A percentile compares a stretch with the other conserved stretches of the same genome.
These are phyloP conservation scores for Hypericum androsaemum DNA, from an alignment of 345 rosid genomes.

Conservation along the genomic window DNA sequence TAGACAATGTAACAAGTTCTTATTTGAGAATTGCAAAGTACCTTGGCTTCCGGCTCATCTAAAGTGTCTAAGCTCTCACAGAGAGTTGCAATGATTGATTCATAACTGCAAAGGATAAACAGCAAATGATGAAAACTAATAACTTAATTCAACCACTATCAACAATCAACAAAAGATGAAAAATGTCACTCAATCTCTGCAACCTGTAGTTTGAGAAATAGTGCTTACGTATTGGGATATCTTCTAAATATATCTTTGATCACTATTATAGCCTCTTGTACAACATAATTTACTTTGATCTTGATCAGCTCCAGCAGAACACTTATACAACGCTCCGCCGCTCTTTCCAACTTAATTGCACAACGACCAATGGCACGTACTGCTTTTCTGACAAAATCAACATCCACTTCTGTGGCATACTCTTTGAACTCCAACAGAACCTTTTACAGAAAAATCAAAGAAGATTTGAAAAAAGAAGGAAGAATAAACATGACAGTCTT, in stretches of 20 bases:
- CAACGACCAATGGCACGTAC: slow-evolving; percentile 98
- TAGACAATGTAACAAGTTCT: slow-evolving; percentile 5
- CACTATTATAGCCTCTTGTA: slow-evolving; percentile 98
- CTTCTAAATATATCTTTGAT: slow-evolving; percentile 98
- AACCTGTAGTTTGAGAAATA: slow-evolving; percentile 10
- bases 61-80: slow-evolving; percentile 96
- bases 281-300: slow-evolving; percentile 98
- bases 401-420: slow-evolving; percentile 97
- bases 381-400: slow-evolving; percentile 94
- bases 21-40: slow-evolving; percentile 18
- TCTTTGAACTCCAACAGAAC: slow-evolving; percentile 97
- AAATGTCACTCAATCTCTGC: neutral
- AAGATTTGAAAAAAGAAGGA: no score
- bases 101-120: slow-evolving; percentile 46
- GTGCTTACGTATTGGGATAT: slow-evolving; percentile 87
- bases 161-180: slow-evolving; percentile 3
- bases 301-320: slow-evolving; percentile 96
- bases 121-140: slow-evolving; percentile 1
- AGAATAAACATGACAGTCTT: no score
- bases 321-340: slow-evolving; percentile 96
- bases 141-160: no score
- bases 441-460: neutral
- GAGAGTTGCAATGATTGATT: slow-evolving; percentile 94
- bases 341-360: slow-evolving; percentile 98
- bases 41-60: slow-evolving; percentile 99